These are phyloP conservation scores for Cymbopogon flexuosus DNA, from an alignment of 202 grass and related monocot genomes.

Conservation along the genomic window DNA sequence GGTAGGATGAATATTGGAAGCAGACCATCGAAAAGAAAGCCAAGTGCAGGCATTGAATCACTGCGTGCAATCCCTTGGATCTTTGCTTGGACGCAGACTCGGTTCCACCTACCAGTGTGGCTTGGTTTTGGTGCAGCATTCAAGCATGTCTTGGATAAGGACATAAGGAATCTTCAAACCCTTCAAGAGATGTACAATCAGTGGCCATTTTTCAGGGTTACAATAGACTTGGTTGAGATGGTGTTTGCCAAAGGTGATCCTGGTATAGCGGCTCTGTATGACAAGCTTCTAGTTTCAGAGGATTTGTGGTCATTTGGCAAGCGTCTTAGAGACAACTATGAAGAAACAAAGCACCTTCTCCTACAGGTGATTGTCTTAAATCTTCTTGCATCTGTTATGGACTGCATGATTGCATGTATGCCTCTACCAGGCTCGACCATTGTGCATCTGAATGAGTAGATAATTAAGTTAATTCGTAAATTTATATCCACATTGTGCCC, in stretches of 20 bases:
- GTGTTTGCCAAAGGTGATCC: conserved; percentile 97
- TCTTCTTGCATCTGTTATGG: neutral
- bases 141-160: conserved; percentile 72
- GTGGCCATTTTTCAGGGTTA: conserved; percentile 98
- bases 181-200: conserved; percentile 88
- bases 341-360: conserved; percentile 83
- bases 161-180: conserved; percentile 64
- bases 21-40: conserved; percentile 81
- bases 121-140: conserved; percentile 90
- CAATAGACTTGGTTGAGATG: conserved; percentile 96
- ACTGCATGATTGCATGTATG: neutral
- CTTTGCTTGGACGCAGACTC: conserved; percentile 93
- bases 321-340: conserved; percentile 68
- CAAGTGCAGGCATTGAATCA: conserved; percentile 84
- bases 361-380: conserved; percentile 58
- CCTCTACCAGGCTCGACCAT: neutral
- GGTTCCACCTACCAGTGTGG: conserved; percentile 93
- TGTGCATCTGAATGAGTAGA: neutral
- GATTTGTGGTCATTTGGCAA: conserved; percentile 74
- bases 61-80: conserved; percentile 97
- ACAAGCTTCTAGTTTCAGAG: conserved; percentile 79
- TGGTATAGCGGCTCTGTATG: conserved; percentile 80
- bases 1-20: conserved; percentile 98
- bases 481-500: neutral
- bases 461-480: neutral